These are phyloP conservation scores for Gymnopus androsaceus DNA, from an alignment of 1,284 basidiomycete genomes.

Conservation along the genomic window DNA sequence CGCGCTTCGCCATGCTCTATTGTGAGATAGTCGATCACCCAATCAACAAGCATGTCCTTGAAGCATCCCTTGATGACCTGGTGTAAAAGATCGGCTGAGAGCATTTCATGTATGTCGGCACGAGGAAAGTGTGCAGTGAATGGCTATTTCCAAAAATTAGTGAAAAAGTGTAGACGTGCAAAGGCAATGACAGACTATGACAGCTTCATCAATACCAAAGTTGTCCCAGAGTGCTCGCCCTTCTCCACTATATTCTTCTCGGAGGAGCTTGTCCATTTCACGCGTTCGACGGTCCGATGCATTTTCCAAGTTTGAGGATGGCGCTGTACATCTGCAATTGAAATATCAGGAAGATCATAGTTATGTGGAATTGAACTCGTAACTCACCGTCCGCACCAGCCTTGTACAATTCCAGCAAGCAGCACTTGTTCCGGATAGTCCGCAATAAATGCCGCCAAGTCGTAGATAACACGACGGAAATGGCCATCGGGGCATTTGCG, in stretches of 20 bases:
- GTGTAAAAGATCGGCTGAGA: conserved; percentile 33
- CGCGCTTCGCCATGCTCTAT: conserved; percentile 16
- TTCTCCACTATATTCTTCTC: conserved; percentile 7
- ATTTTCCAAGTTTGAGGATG: conserved; percentile 13
- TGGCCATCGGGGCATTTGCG: conserved; percentile 21
- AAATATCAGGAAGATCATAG: conserved; percentile 19
- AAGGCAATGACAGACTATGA: conserved; percentile 10
- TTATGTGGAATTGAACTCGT: neutral
- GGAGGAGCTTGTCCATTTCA: neutral
- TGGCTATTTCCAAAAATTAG: conserved; percentile 6
- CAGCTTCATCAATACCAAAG: conserved; percentile 14
- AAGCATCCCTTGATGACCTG: conserved; percentile 38
- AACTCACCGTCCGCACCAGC: conserved; percentile 11
- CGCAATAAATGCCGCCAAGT: conserved; percentile 21
- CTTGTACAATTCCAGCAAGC: conserved; percentile 21
- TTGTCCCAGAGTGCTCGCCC: conserved; percentile 15
- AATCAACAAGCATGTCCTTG: conserved; percentile 32
- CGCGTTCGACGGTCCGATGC: conserved; percentile 1
- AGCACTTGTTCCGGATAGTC: conserved; percentile 25
- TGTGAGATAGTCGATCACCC: conserved; percentile 27
- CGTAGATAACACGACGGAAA: conserved; percentile 20
- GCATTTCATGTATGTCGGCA: conserved; percentile 29
- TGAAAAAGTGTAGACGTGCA: neutral
- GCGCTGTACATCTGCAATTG: conserved; percentile 18
- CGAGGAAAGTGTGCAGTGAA: conserved; percentile 21